phyloP scores from a whole-genome alignment of 768 basidiomycete species.

The Neoboletus magnificus region DNA sequence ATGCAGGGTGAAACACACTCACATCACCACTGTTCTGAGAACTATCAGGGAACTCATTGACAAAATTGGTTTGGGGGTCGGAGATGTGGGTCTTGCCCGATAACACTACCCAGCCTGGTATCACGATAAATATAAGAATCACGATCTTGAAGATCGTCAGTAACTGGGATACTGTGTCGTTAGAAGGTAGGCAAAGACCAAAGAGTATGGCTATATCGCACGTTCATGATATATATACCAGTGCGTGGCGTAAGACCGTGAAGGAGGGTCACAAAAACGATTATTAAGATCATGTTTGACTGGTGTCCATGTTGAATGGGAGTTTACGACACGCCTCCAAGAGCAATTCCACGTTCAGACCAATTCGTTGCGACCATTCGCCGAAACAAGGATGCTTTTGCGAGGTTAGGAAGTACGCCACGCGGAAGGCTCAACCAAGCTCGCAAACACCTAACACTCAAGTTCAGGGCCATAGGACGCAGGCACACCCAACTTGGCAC shows the following conservation, averaged over 20 bases:
- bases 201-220: conserved; percentile 18
- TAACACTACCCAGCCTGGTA: conserved; percentile 61
- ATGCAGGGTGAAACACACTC: background rate
- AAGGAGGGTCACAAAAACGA: conserved; percentile 45
- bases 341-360: conserved; percentile 56
- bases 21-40: conserved; percentile 51
- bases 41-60: conserved; percentile 53
- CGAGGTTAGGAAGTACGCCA: background rate
- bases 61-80: conserved; percentile 57
- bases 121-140: conserved; percentile 52
- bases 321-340: conserved; percentile 41
- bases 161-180: conserved; percentile 26
- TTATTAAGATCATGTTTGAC: conserved; percentile 35
- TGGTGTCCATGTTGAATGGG: background rate
- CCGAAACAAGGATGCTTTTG: conserved; percentile 47
- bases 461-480: background rate
- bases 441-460: conserved; percentile 29
- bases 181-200: background rate
- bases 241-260: conserved; percentile 50
- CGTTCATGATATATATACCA: conserved; percentile 55
- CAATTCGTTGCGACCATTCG: conserved; percentile 40
- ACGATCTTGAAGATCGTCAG: conserved; percentile 54
- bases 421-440: background rate
- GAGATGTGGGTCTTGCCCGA: conserved; percentile 52
- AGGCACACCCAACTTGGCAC: conserved; percentile 9